These are phyloP conservation scores for Penicillium pancosmium DNA, from an alignment of 495 filamentous ascomycete genomes.

Conservation along the genomic window DNA sequence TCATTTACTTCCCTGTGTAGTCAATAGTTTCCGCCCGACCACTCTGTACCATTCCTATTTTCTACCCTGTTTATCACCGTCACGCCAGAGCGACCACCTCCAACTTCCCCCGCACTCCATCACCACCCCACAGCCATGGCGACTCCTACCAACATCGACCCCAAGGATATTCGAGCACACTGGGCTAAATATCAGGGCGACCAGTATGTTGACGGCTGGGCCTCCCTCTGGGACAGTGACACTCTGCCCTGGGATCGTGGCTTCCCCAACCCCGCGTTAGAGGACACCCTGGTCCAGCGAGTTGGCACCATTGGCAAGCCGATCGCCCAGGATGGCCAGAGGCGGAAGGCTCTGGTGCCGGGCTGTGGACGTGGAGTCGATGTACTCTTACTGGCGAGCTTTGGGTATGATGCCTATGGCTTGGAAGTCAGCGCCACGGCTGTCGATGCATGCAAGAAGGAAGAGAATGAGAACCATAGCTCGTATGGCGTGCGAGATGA, in stretches of 20 bases:
- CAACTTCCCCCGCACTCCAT: neutral
- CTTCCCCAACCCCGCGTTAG: conserved; percentile 64
- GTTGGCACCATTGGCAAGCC: conserved; percentile 47
- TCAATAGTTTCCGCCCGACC: conserved; percentile 1
- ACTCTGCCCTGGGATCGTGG: conserved; percentile 71
- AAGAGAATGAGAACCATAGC: conserved; percentile 39
- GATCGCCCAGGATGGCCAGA: conserved; percentile 26
- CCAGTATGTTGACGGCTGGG: conserved; percentile 54
- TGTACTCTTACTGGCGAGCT: conserved; percentile 67
- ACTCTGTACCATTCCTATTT: conserved; percentile 1
- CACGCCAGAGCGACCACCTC: conserved; percentile 1
- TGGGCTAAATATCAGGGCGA: conserved; percentile 34
- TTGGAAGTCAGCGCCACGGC: conserved; percentile 67
- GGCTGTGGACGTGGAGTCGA: conserved; percentile 81
- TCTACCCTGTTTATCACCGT: conserved; percentile 2
- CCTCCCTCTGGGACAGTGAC: conserved; percentile 61
- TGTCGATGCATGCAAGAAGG: conserved; percentile 54
- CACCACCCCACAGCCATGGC: conserved; percentile 17
- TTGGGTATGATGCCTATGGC: conserved; percentile 74
- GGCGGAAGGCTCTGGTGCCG: conserved; percentile 60
- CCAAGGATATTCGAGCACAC: conserved; percentile 28
- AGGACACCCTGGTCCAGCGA: conserved; percentile 57
- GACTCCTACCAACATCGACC: conserved; percentile 21
- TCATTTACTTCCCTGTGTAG: neutral
- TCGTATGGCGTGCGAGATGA: conserved; percentile 52